Evolutionary conservation across 1,284 basidiomycete species (phyloP), one percentile per base, ranked within the genome.

Genomic region (Coniferiporia weirii): DNA sequence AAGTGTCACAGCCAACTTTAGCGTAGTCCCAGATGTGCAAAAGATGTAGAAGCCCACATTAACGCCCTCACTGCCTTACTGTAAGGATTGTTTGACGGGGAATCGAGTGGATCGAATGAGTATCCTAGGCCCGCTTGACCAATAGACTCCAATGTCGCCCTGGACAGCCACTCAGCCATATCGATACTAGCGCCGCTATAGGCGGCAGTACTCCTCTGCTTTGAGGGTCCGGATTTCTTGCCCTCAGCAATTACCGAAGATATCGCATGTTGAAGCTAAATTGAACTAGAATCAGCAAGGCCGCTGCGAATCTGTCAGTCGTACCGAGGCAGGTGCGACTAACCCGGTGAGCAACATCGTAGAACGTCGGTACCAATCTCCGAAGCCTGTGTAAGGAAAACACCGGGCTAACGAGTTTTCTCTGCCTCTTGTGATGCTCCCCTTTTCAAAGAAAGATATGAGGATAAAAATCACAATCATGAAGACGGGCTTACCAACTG

Each of bases 81-180:
- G 63, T 82, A 82, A 0, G 75, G 70, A 60, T 77, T 79, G 54
- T 73, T 76, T 43, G 73, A 67, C 9, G 71, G 68, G 17, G 75
- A 70, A 48, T 78, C 73, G 5, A 83, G 69, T 1, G 79, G 76
- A 57, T 78, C 73, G 64, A 83, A 83, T 1, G 78, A 80, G 65
- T 83, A 77, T 0, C 79, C 80, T 0, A 83, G 67, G 8, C 77
- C 71, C 2, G 78, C 75, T 64, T 76, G 76, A 12, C 79, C 80
- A 15, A 80, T 73, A 2, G 73, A 73, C 66, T 83, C 81, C 2
- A 83, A 70, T 32, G 81, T 76, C 1, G 76, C 75, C 6, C 80
- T 72, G 17, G 74, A 76, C 66, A 80, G 70, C 78, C 78, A 82
- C 47, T 79, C 74, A 4, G 76, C 75, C 64, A 83, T 70, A 56